Conservation (phyloP, 192 early-diverging fungal species). For the Coemansia sp. region DNA sequence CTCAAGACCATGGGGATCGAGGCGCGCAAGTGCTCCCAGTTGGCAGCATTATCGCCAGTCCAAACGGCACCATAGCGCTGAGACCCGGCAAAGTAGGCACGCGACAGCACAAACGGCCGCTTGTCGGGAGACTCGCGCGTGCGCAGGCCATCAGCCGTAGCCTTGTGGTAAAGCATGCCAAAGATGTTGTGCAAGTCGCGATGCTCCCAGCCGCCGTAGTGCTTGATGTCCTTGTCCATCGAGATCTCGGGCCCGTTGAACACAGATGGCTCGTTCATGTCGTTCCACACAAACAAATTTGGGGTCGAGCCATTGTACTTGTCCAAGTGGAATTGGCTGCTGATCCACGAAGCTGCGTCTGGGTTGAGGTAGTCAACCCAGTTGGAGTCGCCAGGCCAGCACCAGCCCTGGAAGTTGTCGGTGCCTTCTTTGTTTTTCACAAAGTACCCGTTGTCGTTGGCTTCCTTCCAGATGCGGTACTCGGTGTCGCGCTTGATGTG, state of each 20-base stretch:
- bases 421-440: slow-evolving; percentile 73
- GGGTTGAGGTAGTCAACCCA: slow-evolving; percentile 94
- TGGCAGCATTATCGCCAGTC: slow-evolving; percentile 96
- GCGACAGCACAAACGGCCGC: slow-evolving; percentile 92
- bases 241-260: slow-evolving; percentile 98
- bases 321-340: slow-evolving; percentile 71
- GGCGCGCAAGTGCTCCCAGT: slow-evolving; percentile 82
- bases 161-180: slow-evolving; percentile 83
- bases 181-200: slow-evolving; percentile 96
- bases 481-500: slow-evolving; percentile 87
- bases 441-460: slow-evolving; percentile 69
- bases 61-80: slow-evolving; percentile 96
- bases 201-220: slow-evolving; percentile 87
- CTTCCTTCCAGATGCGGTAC: slow-evolving; percentile 81
- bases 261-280: slow-evolving; percentile 99
- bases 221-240: slow-evolving; percentile 91
- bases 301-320: slow-evolving; percentile 83
- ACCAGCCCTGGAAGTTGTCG: slow-evolving; percentile 90
- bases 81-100: slow-evolving; percentile 95
- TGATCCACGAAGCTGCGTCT: slow-evolving; percentile 77
- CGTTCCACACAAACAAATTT: slow-evolving; percentile 92
- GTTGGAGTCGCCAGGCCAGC: slow-evolving; percentile 93
- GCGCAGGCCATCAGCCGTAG: slow-evolving; percentile 80
- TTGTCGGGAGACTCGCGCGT: slow-evolving; percentile 59
- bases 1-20: slow-evolving; percentile 89